Conservation (phyloP, 441 rosid species). For the Euphorbia celastroides region DNA sequence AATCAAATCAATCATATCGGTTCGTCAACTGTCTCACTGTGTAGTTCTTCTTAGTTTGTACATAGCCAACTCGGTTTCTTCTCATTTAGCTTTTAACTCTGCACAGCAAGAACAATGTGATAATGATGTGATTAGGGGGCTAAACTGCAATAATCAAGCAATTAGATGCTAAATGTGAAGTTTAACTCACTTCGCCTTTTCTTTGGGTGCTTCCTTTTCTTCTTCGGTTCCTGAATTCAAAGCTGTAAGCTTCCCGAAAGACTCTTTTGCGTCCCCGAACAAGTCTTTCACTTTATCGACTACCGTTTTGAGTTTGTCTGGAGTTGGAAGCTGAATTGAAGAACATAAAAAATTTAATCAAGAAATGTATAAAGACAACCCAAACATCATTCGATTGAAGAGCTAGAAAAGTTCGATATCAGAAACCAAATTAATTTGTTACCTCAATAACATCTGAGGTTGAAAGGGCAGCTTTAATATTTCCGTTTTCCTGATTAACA, state of each 20-base stretch:
- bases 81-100: conserved; percentile 25
- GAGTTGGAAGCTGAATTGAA: conserved; percentile 72
- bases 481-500: conserved; percentile 58
- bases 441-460: conserved; percentile 80
- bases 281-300: conserved; percentile 80
- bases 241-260: conserved; percentile 74
- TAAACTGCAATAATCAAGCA: neutral
- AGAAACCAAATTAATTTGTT: conserved; percentile 5
- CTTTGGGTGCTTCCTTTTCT: conserved; percentile 39
- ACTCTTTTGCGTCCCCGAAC: conserved; percentile 87
- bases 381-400: neutral
- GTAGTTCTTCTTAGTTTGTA: neutral
- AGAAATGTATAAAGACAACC: neutral
- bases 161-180: neutral
- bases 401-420: neutral
- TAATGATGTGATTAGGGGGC: neutral
- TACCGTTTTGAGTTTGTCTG: conserved; percentile 80
- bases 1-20: conserved; percentile 15
- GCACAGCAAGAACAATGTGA: neutral
- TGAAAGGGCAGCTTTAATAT: conserved; percentile 68
- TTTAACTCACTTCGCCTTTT: conserved; percentile 58
- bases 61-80: conserved; percentile 8
- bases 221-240: conserved; percentile 41
- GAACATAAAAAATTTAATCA: neutral
- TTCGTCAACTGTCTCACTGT: neutral